Evolutionary conservation across 495 filamentous ascomycete genomes (phyloP).

Genomic region (Daldinia decipiens): DNA sequence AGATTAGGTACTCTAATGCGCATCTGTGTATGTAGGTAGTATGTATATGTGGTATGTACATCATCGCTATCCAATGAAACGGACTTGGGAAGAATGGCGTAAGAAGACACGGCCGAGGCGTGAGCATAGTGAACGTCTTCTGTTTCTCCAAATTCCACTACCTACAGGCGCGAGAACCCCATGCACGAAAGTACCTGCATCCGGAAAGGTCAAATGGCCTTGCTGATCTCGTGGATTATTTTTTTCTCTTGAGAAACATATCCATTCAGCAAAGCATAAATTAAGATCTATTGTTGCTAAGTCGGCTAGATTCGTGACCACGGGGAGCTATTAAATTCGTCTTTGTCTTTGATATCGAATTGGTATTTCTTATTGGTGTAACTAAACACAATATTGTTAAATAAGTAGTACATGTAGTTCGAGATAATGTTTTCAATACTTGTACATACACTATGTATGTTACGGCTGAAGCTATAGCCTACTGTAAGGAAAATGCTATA

Average conservation of each 20-base stretch:
- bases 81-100: conserved; percentile 1
- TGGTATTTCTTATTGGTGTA: background rate
- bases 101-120: conserved; percentile 23
- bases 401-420: background rate
- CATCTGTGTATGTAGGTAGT: conserved; percentile 19
- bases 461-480: conserved; percentile 7
- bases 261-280: conserved; percentile 8
- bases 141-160: conserved; percentile 36
- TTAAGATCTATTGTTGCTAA: background rate
- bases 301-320: conserved; percentile 9
- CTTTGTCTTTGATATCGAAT: background rate
- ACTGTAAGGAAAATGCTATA: background rate
- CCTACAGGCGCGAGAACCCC: conserved; percentile 29
- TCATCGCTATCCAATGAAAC: conserved; percentile 27
- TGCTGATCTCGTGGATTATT: conserved; percentile 36
- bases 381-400: background rate
- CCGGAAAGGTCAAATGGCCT: conserved; percentile 38
- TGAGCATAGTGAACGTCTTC: conserved; percentile 19
- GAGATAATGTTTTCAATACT: conserved; percentile 1
- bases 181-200: conserved; percentile 37
- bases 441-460: background rate
- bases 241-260: conserved; percentile 22
- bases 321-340: background rate
- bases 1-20: conserved; percentile 24
- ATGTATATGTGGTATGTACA: conserved; percentile 15